A percentile compares a stretch with the other conserved stretches of the same genome.
phyloP scores from a whole-genome alignment of 192 early-diverging fungal genomes.

The Umbelopsis isabellina region DNA sequence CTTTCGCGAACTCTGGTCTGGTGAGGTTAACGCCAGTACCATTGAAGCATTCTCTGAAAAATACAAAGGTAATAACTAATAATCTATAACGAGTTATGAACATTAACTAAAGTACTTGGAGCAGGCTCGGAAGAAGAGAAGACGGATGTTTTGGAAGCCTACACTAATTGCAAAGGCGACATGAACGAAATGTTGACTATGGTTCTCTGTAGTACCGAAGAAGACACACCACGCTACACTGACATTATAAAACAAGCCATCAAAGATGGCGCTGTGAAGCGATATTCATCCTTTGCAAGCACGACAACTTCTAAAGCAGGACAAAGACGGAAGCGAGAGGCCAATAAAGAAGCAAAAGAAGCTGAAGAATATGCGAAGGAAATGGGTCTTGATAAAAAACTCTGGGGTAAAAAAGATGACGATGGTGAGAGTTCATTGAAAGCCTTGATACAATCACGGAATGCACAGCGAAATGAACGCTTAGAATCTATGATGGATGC shows the following conservation, averaged over 20 bases:
- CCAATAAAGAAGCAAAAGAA: conserved; percentile 62
- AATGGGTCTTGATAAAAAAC: conserved; percentile 55
- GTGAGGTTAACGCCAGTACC: conserved; percentile 69
- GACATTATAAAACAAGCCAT: conserved; percentile 70
- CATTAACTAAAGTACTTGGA: background rate
- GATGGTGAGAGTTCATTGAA: conserved; percentile 49
- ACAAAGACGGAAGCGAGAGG: conserved; percentile 55
- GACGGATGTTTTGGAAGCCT: conserved; percentile 68
- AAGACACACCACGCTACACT: conserved; percentile 68
- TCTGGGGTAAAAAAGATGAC: conserved; percentile 40
- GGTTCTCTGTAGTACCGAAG: conserved; percentile 62
- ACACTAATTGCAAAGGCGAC: conserved; percentile 67
- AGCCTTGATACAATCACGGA: conserved; percentile 60
- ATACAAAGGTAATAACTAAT: conserved; percentile 62
- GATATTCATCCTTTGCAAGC: conserved; percentile 56
- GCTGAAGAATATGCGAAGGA: conserved; percentile 61
- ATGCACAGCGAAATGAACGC: conserved; percentile 47
- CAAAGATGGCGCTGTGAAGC: conserved; percentile 50
- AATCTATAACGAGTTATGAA: background rate
- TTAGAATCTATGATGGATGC: conserved; percentile 66
- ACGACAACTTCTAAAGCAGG: conserved; percentile 52
- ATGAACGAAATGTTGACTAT: conserved; percentile 68
- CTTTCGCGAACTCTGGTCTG: conserved; percentile 77
- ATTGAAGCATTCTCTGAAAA: conserved; percentile 72
- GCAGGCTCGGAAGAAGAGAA: conserved; percentile 76